Evolutionary conservation across 108 stramenopile genomes (phyloP), one percentile per base, ranked within the genome.

Genomic region (Pseudonitzschia delicatissima): DNA sequence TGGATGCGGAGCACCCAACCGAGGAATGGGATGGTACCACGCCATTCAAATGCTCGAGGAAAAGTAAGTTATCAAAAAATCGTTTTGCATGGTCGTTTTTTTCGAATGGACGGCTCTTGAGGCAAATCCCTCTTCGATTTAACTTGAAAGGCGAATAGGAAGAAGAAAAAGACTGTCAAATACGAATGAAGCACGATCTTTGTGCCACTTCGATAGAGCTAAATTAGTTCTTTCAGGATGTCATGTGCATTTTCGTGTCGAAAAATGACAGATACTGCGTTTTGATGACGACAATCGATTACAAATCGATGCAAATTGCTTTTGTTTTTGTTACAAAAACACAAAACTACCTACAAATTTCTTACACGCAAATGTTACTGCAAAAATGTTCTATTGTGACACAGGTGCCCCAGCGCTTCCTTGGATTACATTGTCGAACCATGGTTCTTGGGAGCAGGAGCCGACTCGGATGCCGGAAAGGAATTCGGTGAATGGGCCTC

Each of bases 11-110:
- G 80, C 81, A 2, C 90, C 88, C 23, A 86, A 90, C 68, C 75
- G 91, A 42, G 95, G 70, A 34, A 77, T 71, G 67, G 71, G 77
- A 75, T 84, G 70, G 67, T 77, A 71, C 48, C 67, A 95, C 72
- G 91, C 80, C 49, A 68, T 92, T 51, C 94, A 95, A 78, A 86
- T 95, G 84, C 58, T 95, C 33, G 89, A 95, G 63, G 78, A 85
- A 21, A 79, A 86, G 89, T 89, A 81, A 84, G 88, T 87, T n/a
- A n/a, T n/a, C n/a, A n/a, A n/a, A n/a, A n/a, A n/a, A n/a, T n/a
- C n/a, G n/a, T n/a, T n/a, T n/a, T 50, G 20, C 29, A 11, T 0
- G 12, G 17, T 26, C 34, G 7, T 3, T 59, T 29, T 34, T 59
- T 13, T n/a, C n/a, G n/a, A n/a, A n/a, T n/a, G n/a, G n/a, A n/a